Evolutionary conservation across 345 rosid genomes (phyloP).

Genomic region (Raphanus sativus): DNA sequence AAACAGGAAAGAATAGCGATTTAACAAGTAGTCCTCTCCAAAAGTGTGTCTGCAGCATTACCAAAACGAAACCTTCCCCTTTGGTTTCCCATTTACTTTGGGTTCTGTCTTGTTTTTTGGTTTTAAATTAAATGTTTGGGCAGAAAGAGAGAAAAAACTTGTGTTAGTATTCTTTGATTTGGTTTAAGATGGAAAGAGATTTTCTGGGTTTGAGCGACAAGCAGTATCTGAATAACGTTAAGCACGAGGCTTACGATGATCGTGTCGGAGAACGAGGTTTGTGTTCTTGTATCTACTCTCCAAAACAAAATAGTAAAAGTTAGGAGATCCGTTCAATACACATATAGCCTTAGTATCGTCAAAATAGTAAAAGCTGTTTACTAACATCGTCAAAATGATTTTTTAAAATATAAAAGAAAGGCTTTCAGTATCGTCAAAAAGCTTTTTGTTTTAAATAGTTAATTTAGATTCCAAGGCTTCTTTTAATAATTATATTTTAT

Average conservation of each 20-base stretch:
- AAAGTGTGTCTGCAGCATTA: slow-evolving; percentile 33
- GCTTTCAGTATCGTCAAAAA: too few relatives aligned
- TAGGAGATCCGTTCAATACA: neutral
- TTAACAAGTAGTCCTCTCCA: neutral
- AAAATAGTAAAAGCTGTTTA: neutral
- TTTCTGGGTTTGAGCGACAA: slow-evolving; percentile 67
- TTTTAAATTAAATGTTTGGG: slow-evolving; percentile 1
- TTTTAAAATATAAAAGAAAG: neutral
- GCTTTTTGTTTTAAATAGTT: neutral
- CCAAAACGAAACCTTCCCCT: slow-evolving; percentile 33
- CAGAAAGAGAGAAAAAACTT: neutral
- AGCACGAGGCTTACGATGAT: slow-evolving; percentile 55
- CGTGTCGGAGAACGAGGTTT: slow-evolving; percentile 25
- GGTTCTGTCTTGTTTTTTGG: neutral
- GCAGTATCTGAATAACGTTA: slow-evolving; percentile 45
- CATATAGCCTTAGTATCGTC: neutral
- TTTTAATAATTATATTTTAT: neutral
- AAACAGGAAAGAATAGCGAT: neutral
- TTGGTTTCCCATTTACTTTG: slow-evolving; percentile 15
- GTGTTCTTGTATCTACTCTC: neutral
- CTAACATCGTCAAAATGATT: neutral
- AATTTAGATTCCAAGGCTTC: neutral
- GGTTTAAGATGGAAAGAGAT: slow-evolving; percentile 72
- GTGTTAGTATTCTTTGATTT: neutral
- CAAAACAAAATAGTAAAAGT: too few relatives aligned